Evolutionary conservation across 2,329 filamentous ascomycete genomes (phyloP).

Genomic region (Dactylellina leptospora): DNA sequence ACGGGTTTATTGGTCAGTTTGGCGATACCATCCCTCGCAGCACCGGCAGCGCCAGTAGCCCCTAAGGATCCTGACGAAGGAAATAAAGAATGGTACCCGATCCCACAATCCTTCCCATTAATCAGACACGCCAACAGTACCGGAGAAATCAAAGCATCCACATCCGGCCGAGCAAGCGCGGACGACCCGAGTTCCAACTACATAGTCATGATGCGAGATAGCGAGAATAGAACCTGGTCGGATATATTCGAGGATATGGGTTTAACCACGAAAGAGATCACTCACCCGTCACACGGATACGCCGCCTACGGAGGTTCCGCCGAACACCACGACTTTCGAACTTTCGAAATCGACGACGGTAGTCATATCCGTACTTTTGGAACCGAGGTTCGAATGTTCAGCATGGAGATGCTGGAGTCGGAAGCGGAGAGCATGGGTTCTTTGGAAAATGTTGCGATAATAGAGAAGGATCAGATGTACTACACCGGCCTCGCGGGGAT

Average conservation of each 20-base stretch:
- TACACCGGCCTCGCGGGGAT: background rate
- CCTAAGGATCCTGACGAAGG: background rate
- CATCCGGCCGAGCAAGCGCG: background rate
- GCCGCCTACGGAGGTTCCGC: background rate
- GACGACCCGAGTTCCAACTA: conserved; percentile 26
- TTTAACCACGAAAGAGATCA: conserved; percentile 21
- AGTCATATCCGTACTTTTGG: conserved; percentile 29
- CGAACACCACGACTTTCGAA: background rate
- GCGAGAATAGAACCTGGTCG: conserved; percentile 25
- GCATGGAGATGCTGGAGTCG: conserved; percentile 31
- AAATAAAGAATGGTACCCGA: conserved; percentile 24
- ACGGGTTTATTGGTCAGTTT: no score
- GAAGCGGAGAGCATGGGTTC: conserved; percentile 24
- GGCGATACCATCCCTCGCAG: conserved; percentile 13
- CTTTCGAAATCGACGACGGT: conserved; percentile 22
- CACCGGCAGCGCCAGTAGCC: background rate
- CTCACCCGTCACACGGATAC: background rate
- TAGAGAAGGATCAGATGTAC: conserved; percentile 23
- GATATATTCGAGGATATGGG: conserved; percentile 36
- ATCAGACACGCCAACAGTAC: background rate
- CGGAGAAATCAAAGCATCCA: background rate
- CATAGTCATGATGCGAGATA: conserved; percentile 19
- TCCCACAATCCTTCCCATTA: conserved; percentile 5
- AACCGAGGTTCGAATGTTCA: conserved; percentile 30
- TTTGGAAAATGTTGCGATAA: conserved; percentile 5